Evolutionary conservation across 2,329 filamentous ascomycete genomes (phyloP).

Genomic region (Xylariaceae sp.): DNA sequence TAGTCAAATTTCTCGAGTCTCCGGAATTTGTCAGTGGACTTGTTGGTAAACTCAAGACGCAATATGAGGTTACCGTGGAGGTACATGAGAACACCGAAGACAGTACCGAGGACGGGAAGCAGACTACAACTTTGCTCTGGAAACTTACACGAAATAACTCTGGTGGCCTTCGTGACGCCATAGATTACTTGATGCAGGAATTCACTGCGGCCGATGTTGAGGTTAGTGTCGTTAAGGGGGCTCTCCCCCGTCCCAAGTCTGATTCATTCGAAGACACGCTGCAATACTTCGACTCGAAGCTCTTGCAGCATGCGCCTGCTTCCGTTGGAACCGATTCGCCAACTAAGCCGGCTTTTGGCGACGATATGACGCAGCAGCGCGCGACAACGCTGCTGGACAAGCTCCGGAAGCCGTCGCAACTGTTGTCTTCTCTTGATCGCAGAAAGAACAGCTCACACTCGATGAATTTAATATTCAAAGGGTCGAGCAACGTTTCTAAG

Average conservation of each 20-base stretch:
- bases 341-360: constrained; percentile 77
- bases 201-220: constrained; percentile 89
- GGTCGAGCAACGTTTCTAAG: constrained; percentile 84
- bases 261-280: constrained; percentile 97
- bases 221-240: constrained; percentile 78
- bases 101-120: constrained; percentile 52
- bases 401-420: constrained; percentile 86
- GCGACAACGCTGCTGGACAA: constrained; percentile 81
- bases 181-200: constrained; percentile 85
- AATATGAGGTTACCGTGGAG: constrained; percentile 86
- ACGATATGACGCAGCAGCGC: constrained; percentile 74
- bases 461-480: constrained; percentile 87
- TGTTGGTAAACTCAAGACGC: constrained; percentile 76
- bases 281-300: constrained; percentile 94
- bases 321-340: constrained; percentile 81
- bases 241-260: constrained; percentile 96
- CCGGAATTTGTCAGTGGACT: constrained; percentile 76
- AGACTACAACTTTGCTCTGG: constrained; percentile 63
- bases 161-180: constrained; percentile 88
- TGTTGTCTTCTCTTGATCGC: constrained; percentile 78
- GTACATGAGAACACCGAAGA: constrained; percentile 62
- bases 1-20: constrained; percentile 79
- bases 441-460: constrained; percentile 92
- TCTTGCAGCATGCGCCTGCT: constrained; percentile 86
- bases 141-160: constrained; percentile 96